These are phyloP conservation scores for Thuja plicata DNA, from an alignment of 83 land plant species.

Conservation along the genomic window DNA sequence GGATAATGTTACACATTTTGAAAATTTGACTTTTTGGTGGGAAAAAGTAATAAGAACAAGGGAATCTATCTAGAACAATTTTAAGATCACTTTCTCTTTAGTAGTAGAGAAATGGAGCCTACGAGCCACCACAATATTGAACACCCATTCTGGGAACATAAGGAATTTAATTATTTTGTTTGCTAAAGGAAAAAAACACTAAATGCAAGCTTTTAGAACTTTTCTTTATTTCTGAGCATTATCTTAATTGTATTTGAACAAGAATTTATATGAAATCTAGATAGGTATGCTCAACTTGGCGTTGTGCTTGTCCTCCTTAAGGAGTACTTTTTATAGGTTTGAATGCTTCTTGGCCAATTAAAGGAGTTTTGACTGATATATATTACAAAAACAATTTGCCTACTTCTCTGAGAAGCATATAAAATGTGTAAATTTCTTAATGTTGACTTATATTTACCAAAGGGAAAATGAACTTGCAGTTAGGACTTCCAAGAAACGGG, in stretches of 20 bases:
- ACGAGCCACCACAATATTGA: not conserved
- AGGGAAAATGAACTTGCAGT: not conserved
- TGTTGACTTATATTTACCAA: not conserved
- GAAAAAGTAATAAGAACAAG: too few species aligned
- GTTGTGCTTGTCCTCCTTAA: too few species aligned
- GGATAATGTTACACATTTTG: too few species aligned
- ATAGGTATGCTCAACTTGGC: too few species aligned
- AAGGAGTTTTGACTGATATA: not conserved
- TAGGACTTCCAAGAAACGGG: slow-evolving; percentile 98
- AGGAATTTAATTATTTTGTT: not conserved
- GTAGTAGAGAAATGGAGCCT: not conserved
- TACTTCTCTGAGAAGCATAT: not conserved
- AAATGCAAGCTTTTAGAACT: not conserved
- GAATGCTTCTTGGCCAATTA: slow-evolving; percentile 5
- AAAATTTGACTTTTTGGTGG: too few species aligned
- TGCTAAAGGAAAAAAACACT: not conserved
- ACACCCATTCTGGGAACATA: not conserved
- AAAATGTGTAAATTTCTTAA: not conserved
- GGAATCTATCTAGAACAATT: too few species aligned
- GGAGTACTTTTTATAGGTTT: too few species aligned
- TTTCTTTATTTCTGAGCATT: too few species aligned
- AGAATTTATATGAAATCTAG: too few species aligned
- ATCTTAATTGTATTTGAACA: too few species aligned
- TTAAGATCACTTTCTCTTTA: not conserved
- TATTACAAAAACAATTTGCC: not conserved